Conservation (phyloP, 1,284 basidiomycete genomes). For the Cystobasidium slooffiae region DNA sequence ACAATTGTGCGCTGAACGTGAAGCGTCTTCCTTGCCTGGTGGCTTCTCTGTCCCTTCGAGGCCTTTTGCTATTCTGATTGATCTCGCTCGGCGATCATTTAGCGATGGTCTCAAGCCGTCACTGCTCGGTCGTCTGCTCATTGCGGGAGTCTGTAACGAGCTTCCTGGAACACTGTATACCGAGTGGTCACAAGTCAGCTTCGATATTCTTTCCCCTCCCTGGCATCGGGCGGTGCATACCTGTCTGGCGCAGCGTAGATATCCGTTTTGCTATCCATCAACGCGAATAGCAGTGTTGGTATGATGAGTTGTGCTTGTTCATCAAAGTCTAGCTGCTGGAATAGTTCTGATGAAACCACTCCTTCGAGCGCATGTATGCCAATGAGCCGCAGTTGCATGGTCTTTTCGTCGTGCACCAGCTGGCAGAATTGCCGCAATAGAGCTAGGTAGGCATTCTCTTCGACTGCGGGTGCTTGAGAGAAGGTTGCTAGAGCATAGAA, state of each 20-base stretch:
- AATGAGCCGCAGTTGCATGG: slow-evolving; percentile 58
- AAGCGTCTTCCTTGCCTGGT: slow-evolving; percentile 73
- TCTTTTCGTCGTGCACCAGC: slow-evolving; percentile 58
- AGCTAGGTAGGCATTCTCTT: slow-evolving; percentile 71
- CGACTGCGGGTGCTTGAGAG: slow-evolving; percentile 81
- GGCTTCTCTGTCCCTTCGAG: slow-evolving; percentile 66
- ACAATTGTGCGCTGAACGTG: slow-evolving; percentile 72
- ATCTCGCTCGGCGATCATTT: slow-evolving; percentile 29
- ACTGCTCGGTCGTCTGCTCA: slow-evolving; percentile 1
- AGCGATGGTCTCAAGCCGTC: slow-evolving; percentile 12
- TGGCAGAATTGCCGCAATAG: slow-evolving; percentile 71
- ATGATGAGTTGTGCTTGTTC: slow-evolving; percentile 74
- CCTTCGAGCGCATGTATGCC: slow-evolving; percentile 82
- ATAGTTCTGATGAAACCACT: slow-evolving; percentile 79
- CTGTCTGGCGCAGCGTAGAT: background rate
- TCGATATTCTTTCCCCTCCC: no score
- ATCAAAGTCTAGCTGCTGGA: slow-evolving; percentile 77
- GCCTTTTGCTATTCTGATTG: slow-evolving; percentile 37
- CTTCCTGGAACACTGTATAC: background rate
- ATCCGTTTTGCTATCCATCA: slow-evolving; percentile 63
- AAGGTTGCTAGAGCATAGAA: slow-evolving; percentile 93
- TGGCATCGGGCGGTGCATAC: background rate
- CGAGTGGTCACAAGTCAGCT: no score
- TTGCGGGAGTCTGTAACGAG: background rate
- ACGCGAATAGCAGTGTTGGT: slow-evolving; percentile 72